Conservation (phyloP, 2,329 filamentous ascomycete species). For the Pseudogymnoascus sp. region DNA sequence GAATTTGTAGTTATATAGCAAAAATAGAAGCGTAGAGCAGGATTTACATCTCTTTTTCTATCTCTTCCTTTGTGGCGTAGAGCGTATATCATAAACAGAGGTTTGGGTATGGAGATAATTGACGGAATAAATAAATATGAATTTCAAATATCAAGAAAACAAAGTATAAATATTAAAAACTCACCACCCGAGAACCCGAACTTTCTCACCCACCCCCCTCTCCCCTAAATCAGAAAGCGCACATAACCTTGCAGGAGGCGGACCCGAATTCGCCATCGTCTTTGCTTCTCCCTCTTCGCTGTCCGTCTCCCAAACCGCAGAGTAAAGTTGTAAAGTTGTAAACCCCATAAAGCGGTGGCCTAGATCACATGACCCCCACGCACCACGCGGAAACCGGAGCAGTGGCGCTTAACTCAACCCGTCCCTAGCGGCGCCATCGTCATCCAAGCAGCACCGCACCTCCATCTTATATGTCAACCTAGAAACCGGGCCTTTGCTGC, state of each 20-base stretch:
- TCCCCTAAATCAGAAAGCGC: slow-evolving; percentile 23
- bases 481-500: not conserved
- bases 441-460: not conserved
- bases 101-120: no score
- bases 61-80: no score
- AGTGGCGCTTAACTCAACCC: not conserved
- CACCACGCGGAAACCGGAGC: not conserved
- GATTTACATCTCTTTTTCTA: no score
- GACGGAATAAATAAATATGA: no score
- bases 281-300: no score
- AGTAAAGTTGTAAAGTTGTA: no score
- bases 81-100: not conserved
- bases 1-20: not conserved
- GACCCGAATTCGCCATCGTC: slow-evolving; percentile 15
- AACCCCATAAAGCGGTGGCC: no score
- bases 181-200: slow-evolving; percentile 89
- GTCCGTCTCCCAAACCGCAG: not conserved
- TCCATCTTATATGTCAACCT: not conserved
- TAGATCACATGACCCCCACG: not conserved
- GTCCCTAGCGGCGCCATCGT: not conserved
- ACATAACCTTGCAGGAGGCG: slow-evolving; percentile 21
- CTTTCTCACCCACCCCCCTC: slow-evolving; percentile 48
- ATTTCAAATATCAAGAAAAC: no score
- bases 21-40: no score
- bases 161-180: slow-evolving; percentile 23